These are phyloP conservation scores for Mortierella alpina DNA, from an alignment of 192 early-diverging fungal species.

Conservation along the genomic window DNA sequence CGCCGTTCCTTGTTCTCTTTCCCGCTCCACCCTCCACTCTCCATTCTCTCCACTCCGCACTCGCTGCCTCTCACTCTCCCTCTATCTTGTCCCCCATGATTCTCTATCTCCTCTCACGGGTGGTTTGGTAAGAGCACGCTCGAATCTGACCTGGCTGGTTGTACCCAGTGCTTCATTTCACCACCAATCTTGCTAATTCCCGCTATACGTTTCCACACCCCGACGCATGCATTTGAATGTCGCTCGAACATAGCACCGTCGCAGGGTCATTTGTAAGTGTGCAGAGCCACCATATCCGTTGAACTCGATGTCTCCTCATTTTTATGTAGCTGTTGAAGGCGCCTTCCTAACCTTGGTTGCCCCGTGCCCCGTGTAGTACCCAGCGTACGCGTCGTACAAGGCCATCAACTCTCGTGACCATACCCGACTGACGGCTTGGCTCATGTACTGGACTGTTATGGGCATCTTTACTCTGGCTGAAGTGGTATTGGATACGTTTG, in stretches of 20 bases:
- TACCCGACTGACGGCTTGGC: slow-evolving; percentile 42
- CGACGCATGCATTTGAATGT: background rate
- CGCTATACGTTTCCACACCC: too few species aligned
- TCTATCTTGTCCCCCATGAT: background rate
- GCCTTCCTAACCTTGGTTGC: background rate
- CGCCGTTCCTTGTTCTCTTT: too few species aligned
- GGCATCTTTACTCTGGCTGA: slow-evolving; percentile 41
- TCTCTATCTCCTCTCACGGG: slow-evolving; percentile 29
- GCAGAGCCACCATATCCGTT: too few species aligned
- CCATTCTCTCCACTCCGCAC: background rate
- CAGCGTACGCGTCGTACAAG: slow-evolving; percentile 53
- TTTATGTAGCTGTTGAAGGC: background rate
- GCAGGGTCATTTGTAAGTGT: slow-evolving; percentile 33
- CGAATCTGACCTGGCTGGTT: background rate
- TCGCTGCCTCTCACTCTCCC: too few species aligned
- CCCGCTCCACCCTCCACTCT: background rate
- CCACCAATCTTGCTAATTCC: too few species aligned
- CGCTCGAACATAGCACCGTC: slow-evolving; percentile 12
- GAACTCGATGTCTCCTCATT: too few species aligned
- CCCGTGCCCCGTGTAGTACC: slow-evolving; percentile 15
- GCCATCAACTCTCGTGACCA: slow-evolving; percentile 34
- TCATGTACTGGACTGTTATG: slow-evolving; percentile 55
- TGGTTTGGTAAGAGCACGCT: slow-evolving; percentile 21
- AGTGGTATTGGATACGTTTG: slow-evolving; percentile 41
- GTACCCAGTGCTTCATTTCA: too few species aligned